Conservation (phyloP, 805 yeast genomes). For the Barnettozyma populi region DNA sequence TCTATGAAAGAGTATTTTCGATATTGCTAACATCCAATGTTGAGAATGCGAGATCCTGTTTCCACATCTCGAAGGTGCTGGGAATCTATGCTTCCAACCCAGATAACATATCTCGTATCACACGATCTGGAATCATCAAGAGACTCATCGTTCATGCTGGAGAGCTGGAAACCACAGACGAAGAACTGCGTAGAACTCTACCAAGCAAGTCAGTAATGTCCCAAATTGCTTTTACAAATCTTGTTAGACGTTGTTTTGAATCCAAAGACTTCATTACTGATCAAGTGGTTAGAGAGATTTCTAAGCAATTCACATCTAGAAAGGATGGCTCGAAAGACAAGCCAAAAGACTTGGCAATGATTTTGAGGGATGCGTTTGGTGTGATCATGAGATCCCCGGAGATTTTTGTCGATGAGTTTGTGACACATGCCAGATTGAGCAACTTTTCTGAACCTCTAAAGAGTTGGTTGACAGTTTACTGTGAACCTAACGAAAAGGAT, state of each 20-base stretch:
- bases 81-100: constrained; percentile 47
- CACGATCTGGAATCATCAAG: constrained; percentile 42
- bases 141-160: constrained; percentile 31
- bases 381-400: constrained; percentile 43
- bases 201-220: constrained; percentile 35
- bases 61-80: constrained; percentile 49
- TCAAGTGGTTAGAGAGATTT: constrained; percentile 47
- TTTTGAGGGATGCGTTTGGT: constrained; percentile 46
- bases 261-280: constrained; percentile 42
- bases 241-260: constrained; percentile 71
- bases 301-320: constrained; percentile 34
- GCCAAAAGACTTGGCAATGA: constrained; percentile 39
- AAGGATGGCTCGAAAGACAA: constrained; percentile 24
- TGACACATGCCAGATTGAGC: constrained; percentile 37
- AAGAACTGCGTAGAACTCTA: constrained; percentile 17
- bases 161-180: constrained; percentile 27
- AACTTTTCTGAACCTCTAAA: constrained; percentile 38
- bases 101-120: constrained; percentile 33
- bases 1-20: constrained; percentile 35
- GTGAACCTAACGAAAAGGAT: constrained; percentile 6
- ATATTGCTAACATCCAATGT: constrained; percentile 36
- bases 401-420: constrained; percentile 39
- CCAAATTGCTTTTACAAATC: constrained; percentile 44
- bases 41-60: constrained; percentile 41
- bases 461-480: constrained; percentile 19